A percentile compares a stretch with the other conserved stretches of the same genome.
Conservation (phyloP, 257 asterid species). For the Plantago major region DNA sequence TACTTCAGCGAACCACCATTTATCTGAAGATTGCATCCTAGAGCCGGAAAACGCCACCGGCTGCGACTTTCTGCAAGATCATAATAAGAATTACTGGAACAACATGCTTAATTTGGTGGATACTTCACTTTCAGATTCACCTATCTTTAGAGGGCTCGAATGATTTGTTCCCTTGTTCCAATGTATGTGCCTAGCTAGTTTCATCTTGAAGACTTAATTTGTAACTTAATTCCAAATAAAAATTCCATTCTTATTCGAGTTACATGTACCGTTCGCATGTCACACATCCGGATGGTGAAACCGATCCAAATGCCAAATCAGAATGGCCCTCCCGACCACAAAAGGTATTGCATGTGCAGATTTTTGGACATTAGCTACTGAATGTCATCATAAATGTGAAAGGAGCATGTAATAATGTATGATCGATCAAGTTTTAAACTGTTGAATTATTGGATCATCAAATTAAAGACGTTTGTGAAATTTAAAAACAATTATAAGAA, state of each 20-base stretch:
- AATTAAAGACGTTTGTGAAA: too few relatives aligned
- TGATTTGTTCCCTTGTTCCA: not conserved
- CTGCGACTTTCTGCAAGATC: slow-evolving; percentile 25
- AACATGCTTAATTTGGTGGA: slow-evolving; percentile 49
- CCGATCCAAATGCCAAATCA: too few relatives aligned
- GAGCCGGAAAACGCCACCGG: slow-evolving; percentile 46
- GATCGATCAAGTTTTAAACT: too few relatives aligned
- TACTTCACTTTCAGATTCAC: slow-evolving; percentile 42
- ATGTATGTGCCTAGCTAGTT: not conserved
- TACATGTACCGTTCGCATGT: not conserved
- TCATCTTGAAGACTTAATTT: not conserved
- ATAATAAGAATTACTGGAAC: slow-evolving; percentile 53
- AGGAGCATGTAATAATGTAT: too few relatives aligned
- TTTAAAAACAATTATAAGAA: too few relatives aligned
- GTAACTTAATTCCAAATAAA: slow-evolving; percentile 13
- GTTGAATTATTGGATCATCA: too few relatives aligned
- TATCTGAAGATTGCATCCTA: slow-evolving; percentile 44
- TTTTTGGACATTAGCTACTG: too few relatives aligned
- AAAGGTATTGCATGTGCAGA: too few relatives aligned
- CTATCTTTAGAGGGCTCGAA: slow-evolving; percentile 25
- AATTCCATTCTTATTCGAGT: not conserved
- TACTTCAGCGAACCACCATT: slow-evolving; percentile 32
- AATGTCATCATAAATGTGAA: too few relatives aligned
- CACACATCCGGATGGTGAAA: too few relatives aligned
- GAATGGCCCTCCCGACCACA: too few relatives aligned